Base-by-base conservation (phyloP, 148 eudicot species). In the Fallopia convolvulus region DNA sequence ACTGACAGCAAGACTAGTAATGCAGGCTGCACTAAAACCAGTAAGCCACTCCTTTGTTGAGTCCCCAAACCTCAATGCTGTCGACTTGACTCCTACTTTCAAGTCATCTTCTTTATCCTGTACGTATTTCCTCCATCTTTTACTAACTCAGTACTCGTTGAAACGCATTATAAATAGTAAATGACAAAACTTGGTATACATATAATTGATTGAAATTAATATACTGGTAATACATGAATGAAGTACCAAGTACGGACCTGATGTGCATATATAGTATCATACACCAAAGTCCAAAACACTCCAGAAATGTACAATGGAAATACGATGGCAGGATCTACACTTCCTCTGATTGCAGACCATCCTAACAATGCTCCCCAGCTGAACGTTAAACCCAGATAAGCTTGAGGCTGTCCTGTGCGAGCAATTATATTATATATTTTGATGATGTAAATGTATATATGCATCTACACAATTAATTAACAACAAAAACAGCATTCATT, bases 351-450 rank as follows among this genome's bases (percentile, higher is more conserved):
- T 48, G 99, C 99, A 81, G 97, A 87, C 99, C 99, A 95, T 75
- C 99, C 99, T 63, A 95, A 80, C 79, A 95, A 86, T 55, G 99
- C 99, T 81, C 99, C 99, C 99, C 97, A 95, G 82, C 92, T 95
- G 81, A 92, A 95, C 47, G 97, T 92, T 83, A 95, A 86, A 44
- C 99, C 99, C 78, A 95, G 93, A 84, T 72, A 95, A 77, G 97
- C 99, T 86, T 95, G 99, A 53, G 99, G 99, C 98, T 93, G 93
- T 81, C 77, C 75, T 73, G 83, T 63, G 72, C 72, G 36, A 5
- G 41, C 15, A 65, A 3, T n/a, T n/a, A 17, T 50, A 50, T 12
- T 3, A 50, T 15, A 52, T 52, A 52, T 47, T 47, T 47, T 47
- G 14, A 47, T 2, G 11, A 47, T 12, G 12, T 47, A 11, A 10